phyloP scores from a whole-genome alignment of 1,139 yeast species.

The Pichia sp. region DNA sequence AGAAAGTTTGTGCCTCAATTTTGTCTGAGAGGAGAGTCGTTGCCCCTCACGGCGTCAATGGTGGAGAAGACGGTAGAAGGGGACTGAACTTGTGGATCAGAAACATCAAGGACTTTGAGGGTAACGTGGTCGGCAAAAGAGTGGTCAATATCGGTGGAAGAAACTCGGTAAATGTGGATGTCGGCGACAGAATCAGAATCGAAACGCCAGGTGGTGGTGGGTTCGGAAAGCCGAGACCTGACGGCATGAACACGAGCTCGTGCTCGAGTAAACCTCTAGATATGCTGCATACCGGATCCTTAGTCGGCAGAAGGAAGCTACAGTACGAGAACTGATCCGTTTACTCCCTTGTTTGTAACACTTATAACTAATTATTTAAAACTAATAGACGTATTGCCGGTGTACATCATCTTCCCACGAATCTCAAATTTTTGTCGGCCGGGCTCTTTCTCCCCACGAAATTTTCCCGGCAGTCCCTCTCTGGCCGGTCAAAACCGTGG shows the following conservation, averaged over 20 bases:
- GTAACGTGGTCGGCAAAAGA: slow-evolving; percentile 28
- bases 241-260: slow-evolving; percentile 7
- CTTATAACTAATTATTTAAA: no score
- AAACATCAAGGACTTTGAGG: slow-evolving; percentile 19
- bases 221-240: slow-evolving; percentile 42
- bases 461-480: no score
- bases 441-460: no score
- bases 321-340: slow-evolving; percentile 23
- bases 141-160: slow-evolving; percentile 37
- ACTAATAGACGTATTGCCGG: no score
- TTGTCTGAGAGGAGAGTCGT: slow-evolving; percentile 36
- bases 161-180: slow-evolving; percentile 30
- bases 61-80: slow-evolving; percentile 38
- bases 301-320: slow-evolving; percentile 20
- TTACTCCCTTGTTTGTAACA: no score
- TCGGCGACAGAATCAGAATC: slow-evolving; percentile 43
- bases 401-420: no score
- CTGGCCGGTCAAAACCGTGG: no score
- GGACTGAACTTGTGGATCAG: slow-evolving; percentile 40
- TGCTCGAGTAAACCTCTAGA: not conserved
- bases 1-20: slow-evolving; percentile 34
- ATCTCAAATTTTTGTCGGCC: no score
- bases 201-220: slow-evolving; percentile 53
- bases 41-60: slow-evolving; percentile 36
- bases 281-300: slow-evolving; percentile 18